These are phyloP conservation scores for Malania oleifera DNA, from an alignment of 164 flowering plant species.

Conservation along the genomic window DNA sequence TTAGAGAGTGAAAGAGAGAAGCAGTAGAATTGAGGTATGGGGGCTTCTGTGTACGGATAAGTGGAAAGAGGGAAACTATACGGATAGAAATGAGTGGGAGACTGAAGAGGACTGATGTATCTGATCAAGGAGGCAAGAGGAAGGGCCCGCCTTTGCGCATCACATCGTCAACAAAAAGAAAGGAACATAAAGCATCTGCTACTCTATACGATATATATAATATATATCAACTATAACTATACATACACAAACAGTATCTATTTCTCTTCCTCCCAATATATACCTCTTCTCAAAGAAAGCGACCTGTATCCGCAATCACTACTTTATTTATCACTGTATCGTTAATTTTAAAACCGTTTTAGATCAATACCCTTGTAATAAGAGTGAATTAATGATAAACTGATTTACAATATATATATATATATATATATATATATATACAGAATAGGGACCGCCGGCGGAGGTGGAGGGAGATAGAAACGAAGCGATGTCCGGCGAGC, in stretches of 20 bases:
- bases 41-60: conserved; percentile 22
- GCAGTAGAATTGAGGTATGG: background rate
- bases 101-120: conserved; percentile 15
- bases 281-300: conserved; percentile 18
- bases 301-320: conserved; percentile 10
- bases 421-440: too few relatives aligned
- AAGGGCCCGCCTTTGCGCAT: conserved; percentile 21
- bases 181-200: conserved; percentile 56
- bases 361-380: too few relatives aligned
- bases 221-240: too few relatives aligned
- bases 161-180: conserved; percentile 10
- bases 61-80: conserved; percentile 6
- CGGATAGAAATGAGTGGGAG: background rate
- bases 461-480: background rate
- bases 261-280: background rate
- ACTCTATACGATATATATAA: too few relatives aligned
- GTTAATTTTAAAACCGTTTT: too few relatives aligned
- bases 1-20: background rate
- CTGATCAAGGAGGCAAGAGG: conserved; percentile 46
- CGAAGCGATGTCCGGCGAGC: background rate
- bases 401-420: too few relatives aligned
- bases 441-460: background rate
- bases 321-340: conserved; percentile 3
- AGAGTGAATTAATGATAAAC: too few relatives aligned
- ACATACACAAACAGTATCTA: background rate